These are phyloP conservation scores for Coriaria nepalensis DNA, from an alignment of 306 rosid genomes.

Conservation along the genomic window DNA sequence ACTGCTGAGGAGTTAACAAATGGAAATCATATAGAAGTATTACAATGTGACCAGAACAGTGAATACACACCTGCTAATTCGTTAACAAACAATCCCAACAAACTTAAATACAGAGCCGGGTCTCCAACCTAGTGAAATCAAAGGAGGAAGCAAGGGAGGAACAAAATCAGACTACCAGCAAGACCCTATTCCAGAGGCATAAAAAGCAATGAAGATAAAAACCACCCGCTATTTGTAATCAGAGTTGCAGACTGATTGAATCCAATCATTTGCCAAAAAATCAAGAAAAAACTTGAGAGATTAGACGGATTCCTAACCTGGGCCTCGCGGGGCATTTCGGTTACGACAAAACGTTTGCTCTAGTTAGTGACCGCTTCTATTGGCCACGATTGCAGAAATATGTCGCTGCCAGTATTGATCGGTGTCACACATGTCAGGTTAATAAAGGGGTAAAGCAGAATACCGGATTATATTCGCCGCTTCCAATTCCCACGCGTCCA, in stretches of 20 bases:
- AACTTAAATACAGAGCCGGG: constrained; percentile 68
- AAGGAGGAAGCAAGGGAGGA: constrained; percentile 13
- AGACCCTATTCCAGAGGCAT: neutral
- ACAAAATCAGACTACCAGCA: constrained; percentile 1
- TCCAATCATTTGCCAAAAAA: neutral
- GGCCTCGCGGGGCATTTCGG: no score
- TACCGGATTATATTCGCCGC: no score
- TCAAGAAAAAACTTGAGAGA: neutral
- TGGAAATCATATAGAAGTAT: neutral
- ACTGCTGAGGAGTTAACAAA: neutral
- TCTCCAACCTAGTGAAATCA: constrained; percentile 59
- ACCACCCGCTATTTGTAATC: no score
- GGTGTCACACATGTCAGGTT: no score
- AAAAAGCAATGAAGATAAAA: neutral
- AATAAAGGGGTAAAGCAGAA: no score
- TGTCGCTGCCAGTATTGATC: no score
- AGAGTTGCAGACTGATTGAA: no score
- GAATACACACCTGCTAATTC: constrained; percentile 51
- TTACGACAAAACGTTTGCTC: no score
- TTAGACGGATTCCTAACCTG: neutral
- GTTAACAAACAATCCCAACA: constrained; percentile 77
- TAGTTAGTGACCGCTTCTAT: no score
- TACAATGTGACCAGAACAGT: neutral
- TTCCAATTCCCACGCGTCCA: no score
- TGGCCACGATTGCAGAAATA: no score